Evolutionary conservation across 164 flowering plant species (phyloP), one percentile per base, ranked within the genome.

Genomic region (Platanus orientalis): DNA sequence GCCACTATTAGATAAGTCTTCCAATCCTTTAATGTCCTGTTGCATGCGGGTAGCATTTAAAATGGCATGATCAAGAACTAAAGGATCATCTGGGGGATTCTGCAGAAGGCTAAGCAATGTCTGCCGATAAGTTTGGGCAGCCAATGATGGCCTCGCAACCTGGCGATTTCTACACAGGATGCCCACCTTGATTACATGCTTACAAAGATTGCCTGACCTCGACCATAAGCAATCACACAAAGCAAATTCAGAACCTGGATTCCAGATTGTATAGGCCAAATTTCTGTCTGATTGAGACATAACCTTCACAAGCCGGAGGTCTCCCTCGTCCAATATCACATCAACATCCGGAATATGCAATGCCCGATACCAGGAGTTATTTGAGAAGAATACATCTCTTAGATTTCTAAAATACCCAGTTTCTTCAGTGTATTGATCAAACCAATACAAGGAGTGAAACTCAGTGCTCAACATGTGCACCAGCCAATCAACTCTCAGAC

Each of bases 181-280:
- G 42, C 76, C 73, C 52, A 79, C 78, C 73, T 79, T 81, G 60
- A 83, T 74, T 24, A 78, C 72, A 72, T 81, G 85, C 73, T 81
- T 73, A 57, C 82, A 81, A 0, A 81, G 62, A 68, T 81, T 83
- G 56, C 85, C 83, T 52, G 48, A 45, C 69, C 77, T 81, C 25
- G 84, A 77, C 84, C 84, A 81, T 5, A 67, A 25, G 54, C 84
- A 83, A 73, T 79, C 77, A 75, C 84, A 83, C 14, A 77, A 30
- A 0, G 80, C 64, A 50, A 83, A 83, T 61, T 83, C 87, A 0
- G 84, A 79, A 54, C 87, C 84, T 54, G 84, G 84, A 52, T 76
- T 78, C 87, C 84, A 83, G 57, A 81, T 57, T 6, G 78, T 79
- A 56, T 80, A 77, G 21, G 69, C 76, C 55, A 73, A 14, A 36